Percentiles rank a stretch among this genome's conserved stretches.
Evolutionary conservation across 192 early-diverging fungal genomes (phyloP).

Genomic region (Phlyctochytrium arcticum): DNA sequence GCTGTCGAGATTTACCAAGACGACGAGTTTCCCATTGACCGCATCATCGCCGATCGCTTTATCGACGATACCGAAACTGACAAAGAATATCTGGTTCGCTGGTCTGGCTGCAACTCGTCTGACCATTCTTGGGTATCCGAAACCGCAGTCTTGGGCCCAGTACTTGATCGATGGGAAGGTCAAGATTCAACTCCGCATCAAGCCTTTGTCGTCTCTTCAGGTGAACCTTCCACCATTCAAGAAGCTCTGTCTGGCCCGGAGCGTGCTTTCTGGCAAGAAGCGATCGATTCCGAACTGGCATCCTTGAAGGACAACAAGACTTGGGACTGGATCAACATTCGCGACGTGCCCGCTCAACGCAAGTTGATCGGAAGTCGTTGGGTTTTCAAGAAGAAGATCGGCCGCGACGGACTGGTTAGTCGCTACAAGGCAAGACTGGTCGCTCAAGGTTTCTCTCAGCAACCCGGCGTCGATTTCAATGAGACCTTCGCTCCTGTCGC

Average conservation of each 20-base stretch:
- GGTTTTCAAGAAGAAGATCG: background rate
- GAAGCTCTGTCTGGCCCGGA: background rate
- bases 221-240: background rate
- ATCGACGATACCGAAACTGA: no score
- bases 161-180: no score
- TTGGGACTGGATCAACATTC: no score
- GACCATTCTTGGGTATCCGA: no score
- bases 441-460: constrained; percentile 33
- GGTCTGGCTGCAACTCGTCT: no score
- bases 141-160: no score
- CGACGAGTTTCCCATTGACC: no score
- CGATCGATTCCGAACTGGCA: background rate
- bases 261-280: background rate
- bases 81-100: no score
- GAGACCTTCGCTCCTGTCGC: background rate
- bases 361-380: constrained; percentile 1
- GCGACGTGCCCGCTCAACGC: background rate
- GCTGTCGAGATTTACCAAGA: no score
- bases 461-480: constrained; percentile 13
- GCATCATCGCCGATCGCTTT: no score
- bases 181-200: no score
- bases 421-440: constrained; percentile 16
- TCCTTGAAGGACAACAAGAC: background rate
- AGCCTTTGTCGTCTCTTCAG: no score
- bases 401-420: background rate